These are phyloP conservation scores for Chara braunii DNA, from an alignment of 139 green algal species.

Conservation along the genomic window DNA sequence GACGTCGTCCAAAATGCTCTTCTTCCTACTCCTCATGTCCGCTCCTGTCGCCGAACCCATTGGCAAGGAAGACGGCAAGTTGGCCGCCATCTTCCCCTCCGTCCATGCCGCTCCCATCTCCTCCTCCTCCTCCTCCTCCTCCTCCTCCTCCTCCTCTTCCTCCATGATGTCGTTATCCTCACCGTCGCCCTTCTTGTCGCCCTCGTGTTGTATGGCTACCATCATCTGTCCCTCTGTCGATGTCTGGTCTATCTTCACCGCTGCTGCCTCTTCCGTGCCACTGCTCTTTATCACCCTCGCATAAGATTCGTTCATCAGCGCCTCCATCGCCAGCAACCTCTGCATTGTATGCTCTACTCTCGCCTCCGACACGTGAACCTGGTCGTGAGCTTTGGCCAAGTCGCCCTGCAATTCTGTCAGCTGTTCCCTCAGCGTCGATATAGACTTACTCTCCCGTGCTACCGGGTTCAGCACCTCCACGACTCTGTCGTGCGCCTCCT, in stretches of 20 bases:
- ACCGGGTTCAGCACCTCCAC: conserved; percentile 46
- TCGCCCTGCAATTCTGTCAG: conserved; percentile 39
- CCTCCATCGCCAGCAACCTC: conserved; percentile 28
- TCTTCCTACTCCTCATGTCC: too few species aligned
- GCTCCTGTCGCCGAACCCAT: too few species aligned
- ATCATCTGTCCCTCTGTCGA: neutral
- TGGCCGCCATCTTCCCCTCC: too few species aligned
- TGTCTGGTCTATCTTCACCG: too few species aligned
- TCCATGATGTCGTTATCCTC: neutral
- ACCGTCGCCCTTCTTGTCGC: neutral
- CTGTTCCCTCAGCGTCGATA: conserved; percentile 19
- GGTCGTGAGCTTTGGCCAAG: conserved; percentile 35
- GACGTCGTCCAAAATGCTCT: too few species aligned
- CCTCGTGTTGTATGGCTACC: neutral
- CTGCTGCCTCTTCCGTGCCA: neutral
- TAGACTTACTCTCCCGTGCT: conserved; percentile 19
- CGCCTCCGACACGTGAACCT: conserved; percentile 38
- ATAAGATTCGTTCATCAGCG: neutral
- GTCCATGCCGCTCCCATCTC: too few species aligned
- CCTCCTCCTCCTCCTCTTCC: neutral
- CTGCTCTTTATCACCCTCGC: neutral
- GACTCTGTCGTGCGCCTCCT: conserved; percentile 28
- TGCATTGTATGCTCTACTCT: conserved; percentile 27
- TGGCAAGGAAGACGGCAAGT: too few species aligned
- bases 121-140: neutral